Evolutionary conservation across 305 asterid species (phyloP).

Genomic region (Fraxinus dipetala): DNA sequence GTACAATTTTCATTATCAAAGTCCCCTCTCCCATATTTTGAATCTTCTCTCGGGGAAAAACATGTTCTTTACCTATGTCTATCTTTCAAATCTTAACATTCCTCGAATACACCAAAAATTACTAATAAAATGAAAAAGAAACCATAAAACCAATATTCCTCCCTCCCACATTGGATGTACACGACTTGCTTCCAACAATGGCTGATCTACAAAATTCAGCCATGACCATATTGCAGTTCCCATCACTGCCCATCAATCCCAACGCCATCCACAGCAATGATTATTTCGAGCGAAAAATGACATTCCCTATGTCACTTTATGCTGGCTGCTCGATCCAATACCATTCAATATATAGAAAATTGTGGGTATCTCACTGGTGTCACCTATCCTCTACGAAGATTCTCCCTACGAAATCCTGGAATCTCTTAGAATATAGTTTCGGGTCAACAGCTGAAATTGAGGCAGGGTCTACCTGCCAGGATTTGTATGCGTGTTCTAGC

Average conservation of each 20-base stretch:
- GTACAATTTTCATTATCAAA: slow-evolving; percentile 64
- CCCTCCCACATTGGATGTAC: slow-evolving; percentile 43
- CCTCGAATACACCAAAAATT: slow-evolving; percentile 37
- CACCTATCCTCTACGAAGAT: slow-evolving; percentile 75
- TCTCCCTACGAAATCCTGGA: slow-evolving; percentile 81
- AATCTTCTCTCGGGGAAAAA: slow-evolving; percentile 38
- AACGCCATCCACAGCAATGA: not conserved
- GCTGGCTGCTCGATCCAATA: not conserved
- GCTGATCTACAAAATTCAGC: slow-evolving; percentile 67
- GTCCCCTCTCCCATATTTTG: slow-evolving; percentile 35
- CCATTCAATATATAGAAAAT: not conserved
- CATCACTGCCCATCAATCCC: slow-evolving; percentile 3
- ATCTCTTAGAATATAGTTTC: slow-evolving; percentile 78
- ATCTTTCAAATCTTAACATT: slow-evolving; percentile 49
- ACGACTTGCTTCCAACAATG: slow-evolving; percentile 36
- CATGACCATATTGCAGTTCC: slow-evolving; percentile 11
- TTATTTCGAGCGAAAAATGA: not conserved
- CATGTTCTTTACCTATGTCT: slow-evolving; percentile 52
- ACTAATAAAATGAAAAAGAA: slow-evolving; percentile 21
- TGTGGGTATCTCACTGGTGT: slow-evolving; percentile 9
- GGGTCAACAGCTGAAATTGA: slow-evolving; percentile 98
- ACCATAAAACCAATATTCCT: slow-evolving; percentile 35
- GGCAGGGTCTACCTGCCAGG: slow-evolving; percentile 73
- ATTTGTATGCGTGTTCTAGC: slow-evolving; percentile 94
- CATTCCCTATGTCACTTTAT: not conserved